Evolutionary conservation across 2,329 filamentous ascomycete genomes (phyloP), one percentile per base, ranked within the genome.

Genomic region (Drechslerella stenobrocha): DNA sequence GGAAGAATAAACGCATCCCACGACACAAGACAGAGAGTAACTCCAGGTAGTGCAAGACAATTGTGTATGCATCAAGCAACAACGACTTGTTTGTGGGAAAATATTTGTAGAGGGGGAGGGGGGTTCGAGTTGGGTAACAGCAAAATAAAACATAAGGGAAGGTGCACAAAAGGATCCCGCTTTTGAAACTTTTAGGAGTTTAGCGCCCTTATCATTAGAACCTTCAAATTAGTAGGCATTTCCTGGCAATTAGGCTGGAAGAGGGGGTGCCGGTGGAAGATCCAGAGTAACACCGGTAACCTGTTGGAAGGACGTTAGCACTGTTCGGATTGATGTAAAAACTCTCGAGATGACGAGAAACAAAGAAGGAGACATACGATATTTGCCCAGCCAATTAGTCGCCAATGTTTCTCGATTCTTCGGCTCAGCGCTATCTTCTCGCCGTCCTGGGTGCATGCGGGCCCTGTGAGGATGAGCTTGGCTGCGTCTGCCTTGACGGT

Each of bases 371-470:
- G 63, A 35, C 72, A 66, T 52, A 87, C 85, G 76, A 90, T 89
- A 72, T 88, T 90, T 66, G 88, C 88, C 89, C 89, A 95, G 74
- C 90, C 89, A 74, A 95, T 95, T 76, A 95, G 82, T 80, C 90
- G 89, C 92, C 92, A 97, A 80, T 96, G 92, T 85, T 97, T 97
- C 80, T 98, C 93, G 75, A 97, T 96, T 86, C 93, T 89, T 80
- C 93, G 84, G 77, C 86, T 90, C 75, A 98, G 82, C 40, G 93
- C 93, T 75, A 98, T 91, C 87, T 98, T 97, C 82, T 98, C 92
- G 72, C 91, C 91, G 75, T 96, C 87, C 77, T 95, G 92, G 51
- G 93, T 98, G 81, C 93, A 98, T 63, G 93, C 93, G 44, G 91
- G 91, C 76, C 86, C 92, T 69, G 91, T 97, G 73, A 98, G 81